phyloP scores from a whole-genome alignment of 352 stramenopile species.

The Phytophthora boehmeriae region DNA sequence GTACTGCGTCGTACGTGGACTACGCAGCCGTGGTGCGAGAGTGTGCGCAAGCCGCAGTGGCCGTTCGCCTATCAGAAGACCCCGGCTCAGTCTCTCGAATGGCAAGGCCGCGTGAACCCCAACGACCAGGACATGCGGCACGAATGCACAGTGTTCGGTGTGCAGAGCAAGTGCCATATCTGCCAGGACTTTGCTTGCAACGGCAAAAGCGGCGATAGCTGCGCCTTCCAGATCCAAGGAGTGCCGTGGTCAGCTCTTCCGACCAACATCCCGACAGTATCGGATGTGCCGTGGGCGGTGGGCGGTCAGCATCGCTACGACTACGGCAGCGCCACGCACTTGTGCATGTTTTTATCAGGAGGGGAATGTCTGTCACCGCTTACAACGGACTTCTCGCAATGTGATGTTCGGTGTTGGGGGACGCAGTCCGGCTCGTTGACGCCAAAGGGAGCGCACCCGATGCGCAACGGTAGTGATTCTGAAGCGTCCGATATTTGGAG shows the following conservation, averaged over 20 bases:
- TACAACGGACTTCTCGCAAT: slow-evolving; percentile 89
- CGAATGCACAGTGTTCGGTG: slow-evolving; percentile 84
- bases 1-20: slow-evolving; percentile 88
- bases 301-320: slow-evolving; percentile 92
- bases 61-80: slow-evolving; percentile 95
- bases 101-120: slow-evolving; percentile 85
- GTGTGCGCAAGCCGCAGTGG: slow-evolving; percentile 85
- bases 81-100: slow-evolving; percentile 73
- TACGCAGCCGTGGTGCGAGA: slow-evolving; percentile 86
- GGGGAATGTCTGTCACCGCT: slow-evolving; percentile 80
- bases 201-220: slow-evolving; percentile 41
- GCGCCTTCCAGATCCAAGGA: slow-evolving; percentile 94
- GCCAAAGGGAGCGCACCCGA: slow-evolving; percentile 34
- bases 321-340: slow-evolving; percentile 80
- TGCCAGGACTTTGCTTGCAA: slow-evolving; percentile 91
- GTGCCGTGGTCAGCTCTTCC: slow-evolving; percentile 66
- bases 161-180: slow-evolving; percentile 94
- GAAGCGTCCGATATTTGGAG: slow-evolving; percentile 75
- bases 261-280: slow-evolving; percentile 93
- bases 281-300: slow-evolving; percentile 93
- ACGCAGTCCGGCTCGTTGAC: slow-evolving; percentile 43
- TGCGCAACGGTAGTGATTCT: slow-evolving; percentile 44
- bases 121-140: slow-evolving; percentile 95
- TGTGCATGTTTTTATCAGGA: slow-evolving; percentile 92
- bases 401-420: slow-evolving; percentile 93